phyloP scores from a whole-genome alignment of 805 yeast species.

The Starmera dryadoides region DNA sequence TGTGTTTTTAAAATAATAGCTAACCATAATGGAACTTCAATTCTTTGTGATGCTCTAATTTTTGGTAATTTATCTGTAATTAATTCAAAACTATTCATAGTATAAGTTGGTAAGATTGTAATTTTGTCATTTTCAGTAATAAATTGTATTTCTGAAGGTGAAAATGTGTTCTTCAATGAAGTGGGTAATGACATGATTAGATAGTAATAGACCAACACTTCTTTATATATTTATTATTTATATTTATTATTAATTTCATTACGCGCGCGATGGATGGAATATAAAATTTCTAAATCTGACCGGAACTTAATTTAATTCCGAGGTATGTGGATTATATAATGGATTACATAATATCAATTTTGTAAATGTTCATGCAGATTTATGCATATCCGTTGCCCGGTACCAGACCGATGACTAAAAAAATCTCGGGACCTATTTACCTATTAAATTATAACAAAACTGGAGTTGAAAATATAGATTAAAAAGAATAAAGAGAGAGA shows the following conservation, averaged over 20 bases:
- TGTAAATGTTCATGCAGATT: too few relatives aligned
- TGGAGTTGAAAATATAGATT: too few relatives aligned
- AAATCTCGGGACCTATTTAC: too few relatives aligned
- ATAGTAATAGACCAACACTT: neutral
- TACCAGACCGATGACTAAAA: too few relatives aligned
- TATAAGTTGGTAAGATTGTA: constrained; percentile 71
- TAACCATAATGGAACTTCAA: constrained; percentile 77
- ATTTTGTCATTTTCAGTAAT: constrained; percentile 76
- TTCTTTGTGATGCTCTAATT: constrained; percentile 60
- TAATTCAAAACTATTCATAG: constrained; percentile 55
- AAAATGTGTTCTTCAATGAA: constrained; percentile 44
- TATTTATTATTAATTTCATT: too few relatives aligned
- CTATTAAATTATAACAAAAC: too few relatives aligned
- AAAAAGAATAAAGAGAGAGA: neutral
- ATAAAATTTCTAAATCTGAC: neutral
- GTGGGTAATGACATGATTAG: constrained; percentile 60
- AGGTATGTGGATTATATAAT: too few relatives aligned
- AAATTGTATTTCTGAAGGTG: constrained; percentile 76
- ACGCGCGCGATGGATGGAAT: too few relatives aligned
- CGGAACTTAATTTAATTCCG: too few relatives aligned
- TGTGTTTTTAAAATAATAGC: constrained; percentile 81
- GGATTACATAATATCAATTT: too few relatives aligned
- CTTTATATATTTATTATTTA: too few relatives aligned
- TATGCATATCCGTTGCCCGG: too few relatives aligned
- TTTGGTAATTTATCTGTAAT: constrained; percentile 59